Base-by-base conservation (phyloP, 345 rosid species). In the Boechera stricta region DNA sequence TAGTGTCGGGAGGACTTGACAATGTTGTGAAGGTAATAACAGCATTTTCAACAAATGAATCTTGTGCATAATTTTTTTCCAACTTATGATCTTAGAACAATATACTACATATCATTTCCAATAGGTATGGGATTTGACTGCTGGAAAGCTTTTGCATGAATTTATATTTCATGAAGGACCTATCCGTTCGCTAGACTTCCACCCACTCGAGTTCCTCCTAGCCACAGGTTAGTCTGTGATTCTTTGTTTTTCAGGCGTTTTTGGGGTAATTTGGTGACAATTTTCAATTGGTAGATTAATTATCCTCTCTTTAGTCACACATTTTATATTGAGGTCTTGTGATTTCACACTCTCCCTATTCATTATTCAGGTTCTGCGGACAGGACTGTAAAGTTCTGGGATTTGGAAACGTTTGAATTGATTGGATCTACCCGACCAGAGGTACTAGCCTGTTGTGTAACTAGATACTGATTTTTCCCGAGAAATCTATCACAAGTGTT, bases 141-240 rank as follows among this genome's bases (percentile, higher is more conserved):
- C 99, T 71, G 99, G 99, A 84, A 95, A 95, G 85, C 93, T 87
- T 76, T 83, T 95, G 80, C 96, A 95, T 79, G 99, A 95, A 72
- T 95, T 93, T 79, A 93, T 91, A 78, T 88, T 86, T 81, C 98
- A 91, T 73, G 99, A 95, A 80, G 95, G 97, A 66, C 86, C 84
- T 72, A 85, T 95, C 71, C 84, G 86, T 70, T 89, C 96, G 16
- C 71, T 95, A 64, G 97, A 91, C 77, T 95, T 95, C 86, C 99
- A 95, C 77, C 99, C 99, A 63, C 88, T 92, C 55, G 98, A 95
- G 80, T 93, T 93, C 77, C 99, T 95, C 59, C 85, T 95, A 35
- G 98, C 94, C 56, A 95, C 99, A 44, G 98, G 99, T 93, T 60
- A 83, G 84, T 68, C 49, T 58, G 21, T 56, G 26, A 52, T 55